phyloP scores from a whole-genome alignment of 2,329 filamentous ascomycete genomes.

The Clarireedia homoeocarpa region DNA sequence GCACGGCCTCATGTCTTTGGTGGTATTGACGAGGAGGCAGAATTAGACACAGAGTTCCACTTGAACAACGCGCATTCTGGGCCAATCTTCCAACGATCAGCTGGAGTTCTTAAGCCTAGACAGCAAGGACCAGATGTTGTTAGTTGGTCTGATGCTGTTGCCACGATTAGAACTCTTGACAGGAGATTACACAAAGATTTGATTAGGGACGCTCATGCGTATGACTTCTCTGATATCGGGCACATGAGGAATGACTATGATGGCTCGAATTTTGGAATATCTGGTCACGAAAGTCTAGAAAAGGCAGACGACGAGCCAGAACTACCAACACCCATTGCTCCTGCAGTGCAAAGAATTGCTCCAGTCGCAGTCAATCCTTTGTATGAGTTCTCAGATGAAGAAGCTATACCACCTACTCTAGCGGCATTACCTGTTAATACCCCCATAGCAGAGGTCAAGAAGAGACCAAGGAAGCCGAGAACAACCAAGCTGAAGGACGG shows the following conservation, averaged over 20 bases:
- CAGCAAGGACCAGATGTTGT: conserved; percentile 22
- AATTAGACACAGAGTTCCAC: neutral
- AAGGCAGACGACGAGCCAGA: neutral
- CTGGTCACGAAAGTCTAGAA: neutral
- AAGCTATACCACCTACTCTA: neutral
- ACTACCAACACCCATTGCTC: neutral
- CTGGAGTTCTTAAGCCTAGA: conserved; percentile 18
- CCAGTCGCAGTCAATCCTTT: neutral
- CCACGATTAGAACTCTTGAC: conserved; percentile 22
- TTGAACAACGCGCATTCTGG: neutral
- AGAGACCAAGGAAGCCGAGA: neutral
- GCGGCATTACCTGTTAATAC: neutral
- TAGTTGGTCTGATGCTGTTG: conserved; percentile 26
- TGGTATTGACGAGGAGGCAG: neutral
- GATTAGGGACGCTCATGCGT: conserved; percentile 17
- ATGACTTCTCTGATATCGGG: conserved; percentile 9
- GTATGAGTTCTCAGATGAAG: conserved; percentile 10
- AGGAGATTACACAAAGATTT: conserved; percentile 24
- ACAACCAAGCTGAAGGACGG: neutral
- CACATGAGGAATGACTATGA: neutral
- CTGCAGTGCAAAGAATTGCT: neutral
- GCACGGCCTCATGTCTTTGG: neutral
- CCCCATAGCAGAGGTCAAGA: neutral
- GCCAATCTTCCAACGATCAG: conserved; percentile 9
- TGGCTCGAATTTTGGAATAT: neutral